Conservation (phyloP, 2,329 filamentous ascomycete species). For the Epichloe aotearoae region DNA sequence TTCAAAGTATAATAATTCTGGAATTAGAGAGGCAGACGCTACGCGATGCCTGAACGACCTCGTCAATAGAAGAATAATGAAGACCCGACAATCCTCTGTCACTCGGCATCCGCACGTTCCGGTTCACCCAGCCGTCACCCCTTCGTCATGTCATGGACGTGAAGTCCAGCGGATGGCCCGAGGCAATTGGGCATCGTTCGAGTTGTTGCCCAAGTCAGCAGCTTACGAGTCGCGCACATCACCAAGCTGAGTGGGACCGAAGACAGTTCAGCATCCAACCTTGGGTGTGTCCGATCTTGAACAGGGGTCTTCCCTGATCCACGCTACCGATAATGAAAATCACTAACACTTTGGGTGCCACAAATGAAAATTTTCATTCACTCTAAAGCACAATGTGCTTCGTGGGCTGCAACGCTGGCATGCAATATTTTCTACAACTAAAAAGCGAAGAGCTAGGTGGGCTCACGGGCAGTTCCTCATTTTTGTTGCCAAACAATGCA, state of each 20-base stretch:
- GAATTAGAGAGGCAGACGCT: neutral
- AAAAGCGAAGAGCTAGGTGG: too few relatives aligned
- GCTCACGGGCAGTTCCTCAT: neutral
- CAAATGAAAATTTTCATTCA: neutral
- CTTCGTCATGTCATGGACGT: neutral
- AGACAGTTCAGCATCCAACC: neutral
- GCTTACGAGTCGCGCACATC: constrained; percentile 1
- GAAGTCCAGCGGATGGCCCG: neutral
- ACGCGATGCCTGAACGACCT: neutral
- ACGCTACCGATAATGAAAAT: neutral
- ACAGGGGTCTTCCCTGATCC: neutral
- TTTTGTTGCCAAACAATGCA: neutral
- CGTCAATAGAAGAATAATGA: neutral
- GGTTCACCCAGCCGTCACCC: neutral
- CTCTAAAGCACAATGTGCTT: neutral
- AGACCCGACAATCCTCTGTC: neutral
- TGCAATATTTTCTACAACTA: neutral
- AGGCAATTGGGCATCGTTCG: constrained; percentile 1
- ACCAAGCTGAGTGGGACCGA: neutral
- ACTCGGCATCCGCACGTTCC: neutral
- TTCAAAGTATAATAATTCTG: neutral
- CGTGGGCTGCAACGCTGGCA: neutral
- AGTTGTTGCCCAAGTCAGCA: neutral
- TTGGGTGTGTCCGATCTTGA: neutral
- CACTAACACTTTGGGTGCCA: neutral